Evolutionary conservation across 2,329 filamentous ascomycete species (phyloP).

Genomic region (Colletotrichum magnum): DNA sequence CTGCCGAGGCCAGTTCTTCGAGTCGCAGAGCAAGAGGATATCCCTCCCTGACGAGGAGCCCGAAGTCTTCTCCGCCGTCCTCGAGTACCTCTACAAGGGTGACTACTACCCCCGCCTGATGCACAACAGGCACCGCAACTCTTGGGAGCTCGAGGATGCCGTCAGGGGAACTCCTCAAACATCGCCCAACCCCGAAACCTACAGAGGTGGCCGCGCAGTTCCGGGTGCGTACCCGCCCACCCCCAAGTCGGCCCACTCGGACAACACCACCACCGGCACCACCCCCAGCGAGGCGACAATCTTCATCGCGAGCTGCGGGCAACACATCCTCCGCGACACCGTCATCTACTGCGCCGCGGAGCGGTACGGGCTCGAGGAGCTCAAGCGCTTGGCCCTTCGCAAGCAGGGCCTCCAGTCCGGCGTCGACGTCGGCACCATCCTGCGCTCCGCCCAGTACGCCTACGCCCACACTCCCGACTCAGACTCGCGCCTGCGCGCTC

Average conservation of each 20-base stretch:
- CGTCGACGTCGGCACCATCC: constrained; percentile 91
- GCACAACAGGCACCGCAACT: constrained; percentile 87
- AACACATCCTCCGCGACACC: constrained; percentile 89
- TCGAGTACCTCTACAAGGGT: constrained; percentile 97
- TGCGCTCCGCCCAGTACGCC: constrained; percentile 93
- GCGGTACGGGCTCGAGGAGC: constrained; percentile 89
- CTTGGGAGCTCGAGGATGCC: constrained; percentile 89
- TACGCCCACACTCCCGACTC: constrained; percentile 95
- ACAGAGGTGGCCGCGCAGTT: constrained; percentile 58
- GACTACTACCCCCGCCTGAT: constrained; percentile 94
- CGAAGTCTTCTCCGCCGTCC: constrained; percentile 91
- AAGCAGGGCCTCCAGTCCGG: constrained; percentile 96
- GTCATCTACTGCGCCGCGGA: constrained; percentile 95
- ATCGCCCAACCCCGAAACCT: constrained; percentile 64
- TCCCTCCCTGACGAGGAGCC: constrained; percentile 84
- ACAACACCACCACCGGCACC: constrained; percentile 70
- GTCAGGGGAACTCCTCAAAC: constrained; percentile 59
- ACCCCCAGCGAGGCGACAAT: constrained; percentile 81
- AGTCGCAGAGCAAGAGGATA: constrained; percentile 82
- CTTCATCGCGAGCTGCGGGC: constrained; percentile 80
- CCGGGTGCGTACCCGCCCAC: constrained; percentile 46
- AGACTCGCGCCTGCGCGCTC: constrained; percentile 92
- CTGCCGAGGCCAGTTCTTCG: constrained; percentile 78
- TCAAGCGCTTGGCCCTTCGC: constrained; percentile 90
- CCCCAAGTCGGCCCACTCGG: constrained; percentile 64